Evolutionary conservation across 345 rosid genomes (phyloP).

Genomic region (Geranium brycei): DNA sequence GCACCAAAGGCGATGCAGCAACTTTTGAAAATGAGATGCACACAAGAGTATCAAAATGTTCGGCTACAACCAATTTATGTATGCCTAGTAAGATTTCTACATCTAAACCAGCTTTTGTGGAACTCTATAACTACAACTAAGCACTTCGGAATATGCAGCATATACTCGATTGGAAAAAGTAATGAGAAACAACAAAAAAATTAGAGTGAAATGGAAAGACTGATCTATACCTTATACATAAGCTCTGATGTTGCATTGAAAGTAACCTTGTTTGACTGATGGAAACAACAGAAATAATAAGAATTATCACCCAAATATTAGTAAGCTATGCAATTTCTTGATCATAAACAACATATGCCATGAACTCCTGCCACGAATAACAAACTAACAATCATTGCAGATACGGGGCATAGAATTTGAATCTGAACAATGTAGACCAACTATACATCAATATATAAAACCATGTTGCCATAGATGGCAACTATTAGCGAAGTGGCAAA

Average conservation of each 20-base stretch:
- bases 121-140: background rate
- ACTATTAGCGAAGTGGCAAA: background rate
- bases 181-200: background rate
- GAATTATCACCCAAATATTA: background rate
- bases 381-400: background rate
- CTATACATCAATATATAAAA: background rate
- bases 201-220: conserved; percentile 1
- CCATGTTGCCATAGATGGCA: background rate
- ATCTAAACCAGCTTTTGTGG: background rate
- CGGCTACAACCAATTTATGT: background rate
- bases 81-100: background rate
- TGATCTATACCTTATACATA: conserved; percentile 52
- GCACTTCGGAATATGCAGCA: background rate
- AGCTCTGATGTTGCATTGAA: conserved; percentile 80
- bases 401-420: background rate
- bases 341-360: background rate
- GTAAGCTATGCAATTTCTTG: background rate
- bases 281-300: conserved; percentile 10
- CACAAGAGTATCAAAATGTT: too few relatives aligned
- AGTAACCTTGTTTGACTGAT: conserved; percentile 87
- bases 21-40: too few relatives aligned
- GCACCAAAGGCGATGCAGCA: too few relatives aligned
- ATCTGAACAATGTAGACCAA: background rate
- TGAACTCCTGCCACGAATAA: background rate
- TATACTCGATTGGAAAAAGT: background rate